Base-by-base conservation (phyloP, 371 early-diverging fungal genomes). In the Circinella minor region DNA sequence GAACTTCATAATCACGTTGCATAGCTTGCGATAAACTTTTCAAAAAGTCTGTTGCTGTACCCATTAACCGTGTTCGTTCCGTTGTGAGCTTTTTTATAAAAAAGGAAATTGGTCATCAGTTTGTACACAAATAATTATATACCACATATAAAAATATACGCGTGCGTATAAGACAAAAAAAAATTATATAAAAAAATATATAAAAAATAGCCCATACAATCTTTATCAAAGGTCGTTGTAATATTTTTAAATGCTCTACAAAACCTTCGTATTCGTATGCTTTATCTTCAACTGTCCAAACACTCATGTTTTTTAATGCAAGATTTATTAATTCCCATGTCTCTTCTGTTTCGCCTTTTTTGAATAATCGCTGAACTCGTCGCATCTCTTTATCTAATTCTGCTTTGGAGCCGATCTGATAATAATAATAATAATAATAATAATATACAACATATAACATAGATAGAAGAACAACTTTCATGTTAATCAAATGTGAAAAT, bases 11-110 rank as follows among this genome's bases (percentile, higher is more conserved):
- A 47, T 84, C 82, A 34, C 80, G 77, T n/a, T 80, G 76, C 75
- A 86, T 77, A 8, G 73, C 61, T 36, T 76, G 74, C 6, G 86
- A 74, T 8, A 88, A 62, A 48, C 75, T 78, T 65, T 85, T 79
- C 11, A 86, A 67, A 11, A 88, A 63, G 51, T 86, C 86, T 37
- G 75, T 77, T n/a, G 89, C 84, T 36, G 85, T 66, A 55, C 83
- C 83, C 14, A 86, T 81, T 18, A 88, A 76, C 11, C 84, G 77
- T 8, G 87, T 88, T 39, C 89, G 76, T 64, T 88, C 87, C 4
- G 85, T 86, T 11, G 78, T 68, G 36, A 88, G 73, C 89, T 88
- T 74, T 57, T 69, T 36, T 10, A 20, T 15, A 14, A 47, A 63
- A 69, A 61, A 69, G 51, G 51, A 14, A 51, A 51, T 51, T 13